These are phyloP conservation scores for Vachellia pachyceras DNA, from an alignment of 306 rosid species.

Conservation along the genomic window DNA sequence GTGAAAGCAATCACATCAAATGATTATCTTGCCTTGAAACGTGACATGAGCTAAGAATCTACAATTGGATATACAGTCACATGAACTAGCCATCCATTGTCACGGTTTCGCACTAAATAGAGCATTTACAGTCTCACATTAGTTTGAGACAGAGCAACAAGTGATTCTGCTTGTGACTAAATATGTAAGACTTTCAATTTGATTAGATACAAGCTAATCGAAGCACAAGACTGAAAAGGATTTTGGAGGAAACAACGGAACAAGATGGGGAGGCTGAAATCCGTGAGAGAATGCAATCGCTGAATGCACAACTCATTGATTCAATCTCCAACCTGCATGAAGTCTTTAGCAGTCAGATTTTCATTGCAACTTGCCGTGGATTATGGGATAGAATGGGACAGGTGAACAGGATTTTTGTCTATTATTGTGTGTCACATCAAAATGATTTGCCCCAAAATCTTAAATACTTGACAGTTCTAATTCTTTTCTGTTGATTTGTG, in stretches of 20 bases:
- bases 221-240: constrained; percentile 77
- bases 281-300: constrained; percentile 89
- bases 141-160: not conserved
- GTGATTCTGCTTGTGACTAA: constrained; percentile 10
- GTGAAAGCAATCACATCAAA: too few relatives aligned
- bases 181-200: constrained; percentile 9
- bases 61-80: not conserved
- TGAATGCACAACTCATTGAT: constrained; percentile 78
- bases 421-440: not conserved
- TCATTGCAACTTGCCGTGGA: constrained; percentile 82
- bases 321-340: constrained; percentile 89
- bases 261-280: constrained; percentile 91
- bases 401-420: constrained; percentile 49
- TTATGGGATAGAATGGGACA: constrained; percentile 97
- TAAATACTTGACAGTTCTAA: constrained; percentile 34
- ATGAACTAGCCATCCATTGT: not conserved
- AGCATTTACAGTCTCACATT: not conserved
- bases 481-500: constrained; percentile 19
- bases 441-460: not conserved
- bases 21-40: not conserved
- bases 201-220: constrained; percentile 79
- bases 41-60: not conserved
- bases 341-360: constrained; percentile 81
- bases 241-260: constrained; percentile 90
- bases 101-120: not conserved